Percentiles rank a stretch among this genome's conserved stretches.
Conservation (phyloP, 2,329 filamentous ascomycete species). For the Fusarium domesticum region DNA sequence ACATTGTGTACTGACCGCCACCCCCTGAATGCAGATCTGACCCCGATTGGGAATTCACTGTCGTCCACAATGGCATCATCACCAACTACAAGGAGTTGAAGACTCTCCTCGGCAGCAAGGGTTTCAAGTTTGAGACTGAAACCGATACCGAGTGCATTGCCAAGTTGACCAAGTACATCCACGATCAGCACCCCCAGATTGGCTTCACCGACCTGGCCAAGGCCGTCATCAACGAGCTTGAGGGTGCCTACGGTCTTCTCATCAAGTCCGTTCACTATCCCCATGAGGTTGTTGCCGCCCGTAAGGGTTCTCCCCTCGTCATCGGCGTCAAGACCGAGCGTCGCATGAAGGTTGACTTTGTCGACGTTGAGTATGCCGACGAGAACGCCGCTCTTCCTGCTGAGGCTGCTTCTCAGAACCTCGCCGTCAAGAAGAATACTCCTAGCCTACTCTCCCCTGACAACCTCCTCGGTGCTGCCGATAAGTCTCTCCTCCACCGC, state of each 20-base stretch:
- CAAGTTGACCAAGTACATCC: conserved; percentile 97
- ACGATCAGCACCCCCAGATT: conserved; percentile 89
- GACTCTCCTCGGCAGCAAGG: conserved; percentile 87
- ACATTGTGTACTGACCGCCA: conserved; percentile 22
- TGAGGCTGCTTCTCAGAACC: conserved; percentile 93
- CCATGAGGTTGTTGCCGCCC: conserved; percentile 94
- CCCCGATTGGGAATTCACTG: conserved; percentile 89
- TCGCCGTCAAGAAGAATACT: conserved; percentile 86
- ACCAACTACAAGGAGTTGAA: conserved; percentile 99
- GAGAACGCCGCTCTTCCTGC: conserved; percentile 80
- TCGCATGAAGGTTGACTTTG: conserved; percentile 99
- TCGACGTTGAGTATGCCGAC: conserved; percentile 95
- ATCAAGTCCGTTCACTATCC: conserved; percentile 99
- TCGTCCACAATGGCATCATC: conserved; percentile 99
- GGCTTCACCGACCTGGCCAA: conserved; percentile 96
- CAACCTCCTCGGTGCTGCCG: conserved; percentile 74
- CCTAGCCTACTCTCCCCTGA: conserved; percentile 65
- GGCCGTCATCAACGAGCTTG: conserved; percentile 96
- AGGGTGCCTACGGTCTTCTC: conserved; percentile 94
- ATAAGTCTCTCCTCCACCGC: conserved; percentile 97
- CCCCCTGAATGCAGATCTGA: conserved; percentile 65
- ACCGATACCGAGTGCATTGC: conserved; percentile 99
- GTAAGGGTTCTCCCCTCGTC: conserved; percentile 96
- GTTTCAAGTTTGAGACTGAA: conserved; percentile 98
- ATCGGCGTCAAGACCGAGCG: conserved; percentile 95